Base-by-base conservation (phyloP, 2,329 filamentous ascomycete species). In the Beauveria varroae region DNA sequence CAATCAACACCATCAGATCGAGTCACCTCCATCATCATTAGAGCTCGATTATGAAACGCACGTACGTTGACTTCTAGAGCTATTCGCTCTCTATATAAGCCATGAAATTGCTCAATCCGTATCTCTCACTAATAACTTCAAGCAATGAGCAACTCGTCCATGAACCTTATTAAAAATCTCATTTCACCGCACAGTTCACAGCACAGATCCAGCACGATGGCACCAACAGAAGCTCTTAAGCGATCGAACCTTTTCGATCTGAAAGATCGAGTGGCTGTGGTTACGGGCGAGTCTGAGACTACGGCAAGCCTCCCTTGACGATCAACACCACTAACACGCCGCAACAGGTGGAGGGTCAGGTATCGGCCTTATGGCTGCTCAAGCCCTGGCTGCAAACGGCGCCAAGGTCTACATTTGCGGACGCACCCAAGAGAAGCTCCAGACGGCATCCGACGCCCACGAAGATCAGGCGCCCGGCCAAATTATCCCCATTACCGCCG, bases 401-500 rank as follows among this genome's bases (percentile, higher is more conserved):
- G 83, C 82, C 62, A 87, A 82, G 64, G 87, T 90, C 6, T 90
- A 89, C 76, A 86, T 91, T 64, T 85, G 84, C 26, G 86, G 88
- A 37, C 84, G 83, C 18, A 85, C 83, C 49, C 75, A 78, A 28
- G 86, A 85, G 67, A 87, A 87, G 68, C 77, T 87, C 53, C 83
- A 86, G 20, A 81, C 75, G 37, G 81, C 84, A 1, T 83, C 83
- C 51, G 72, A 86, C 61, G 83, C 80, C 55, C 84, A 84, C 64
- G 76, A 83, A 34, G 79, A 82, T 66, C 79, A 76, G 61, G 70
- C 76, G 43, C 73, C 78, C 41, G 84, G 84, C 61, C 78, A 78
- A 47, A 86, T 88, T 50, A 76, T 87, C 62, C 77, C 81, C 22
- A 81, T 90, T 26, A 76, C 77, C 1, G 85, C 81, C 40, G 86